Percentiles rank a stretch among this genome's conserved stretches.
phyloP scores from a whole-genome alignment of 2,329 filamentous ascomycete genomes.

The Aphanoascus verrucosus region DNA sequence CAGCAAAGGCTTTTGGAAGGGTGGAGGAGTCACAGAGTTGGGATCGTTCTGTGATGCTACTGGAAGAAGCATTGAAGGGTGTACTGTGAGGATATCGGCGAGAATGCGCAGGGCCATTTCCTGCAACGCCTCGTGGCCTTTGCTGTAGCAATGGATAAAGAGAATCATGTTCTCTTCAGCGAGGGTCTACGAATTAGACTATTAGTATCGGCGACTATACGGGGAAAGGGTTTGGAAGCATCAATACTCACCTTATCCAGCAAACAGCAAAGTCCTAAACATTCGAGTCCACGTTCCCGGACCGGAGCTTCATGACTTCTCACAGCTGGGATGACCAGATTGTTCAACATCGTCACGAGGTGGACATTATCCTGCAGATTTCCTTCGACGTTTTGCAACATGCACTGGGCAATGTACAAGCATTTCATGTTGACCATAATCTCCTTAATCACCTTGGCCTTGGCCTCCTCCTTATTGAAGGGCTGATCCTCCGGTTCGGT shows the following conservation, averaged over 20 bases:
- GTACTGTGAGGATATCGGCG: slow-evolving; percentile 82
- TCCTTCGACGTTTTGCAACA: slow-evolving; percentile 85
- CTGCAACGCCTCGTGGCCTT: slow-evolving; percentile 81
- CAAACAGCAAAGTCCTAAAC: slow-evolving; percentile 80
- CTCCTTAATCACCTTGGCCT: slow-evolving; percentile 62
- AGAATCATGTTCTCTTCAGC: slow-evolving; percentile 84
- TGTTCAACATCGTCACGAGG: slow-evolving; percentile 96
- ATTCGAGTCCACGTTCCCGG: slow-evolving; percentile 78
- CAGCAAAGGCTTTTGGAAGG: slow-evolving; percentile 53
- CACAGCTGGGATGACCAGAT: slow-evolving; percentile 87
- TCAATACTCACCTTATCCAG: slow-evolving; percentile 57
- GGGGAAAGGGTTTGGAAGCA: no score
- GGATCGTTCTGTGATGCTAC: slow-evolving; percentile 34
- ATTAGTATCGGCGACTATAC: neutral
- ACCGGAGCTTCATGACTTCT: slow-evolving; percentile 87
- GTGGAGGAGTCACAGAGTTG: slow-evolving; percentile 40
- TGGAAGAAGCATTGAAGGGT: slow-evolving; percentile 63
- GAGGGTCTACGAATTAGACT: slow-evolving; percentile 46
- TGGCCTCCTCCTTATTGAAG: slow-evolving; percentile 48
- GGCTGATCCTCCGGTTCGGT: slow-evolving; percentile 49
- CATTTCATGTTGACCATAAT: slow-evolving; percentile 98
- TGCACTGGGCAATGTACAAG: slow-evolving; percentile 91
- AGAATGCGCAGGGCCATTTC: slow-evolving; percentile 85
- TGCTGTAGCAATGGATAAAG: slow-evolving; percentile 92
- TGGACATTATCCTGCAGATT: slow-evolving; percentile 81